phyloP scores from a whole-genome alignment of 1,284 basidiomycete genomes.

The Pyrrhoderma noxium region DNA sequence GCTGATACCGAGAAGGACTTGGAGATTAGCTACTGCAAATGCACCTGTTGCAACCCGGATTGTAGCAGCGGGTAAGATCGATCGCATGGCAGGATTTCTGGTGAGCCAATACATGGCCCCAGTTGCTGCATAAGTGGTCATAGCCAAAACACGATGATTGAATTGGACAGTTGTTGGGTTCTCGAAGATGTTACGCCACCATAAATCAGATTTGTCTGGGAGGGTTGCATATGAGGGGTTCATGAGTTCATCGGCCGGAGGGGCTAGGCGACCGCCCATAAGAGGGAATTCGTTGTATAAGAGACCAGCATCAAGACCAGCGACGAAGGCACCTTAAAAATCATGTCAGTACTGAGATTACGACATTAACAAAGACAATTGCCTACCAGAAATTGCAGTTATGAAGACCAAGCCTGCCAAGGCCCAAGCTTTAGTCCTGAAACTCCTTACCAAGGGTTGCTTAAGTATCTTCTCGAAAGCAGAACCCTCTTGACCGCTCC shows the following conservation, averaged over 20 bases:
- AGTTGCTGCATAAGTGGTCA: constrained; percentile 73
- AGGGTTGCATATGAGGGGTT: constrained; percentile 66
- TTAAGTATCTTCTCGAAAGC: constrained; percentile 48
- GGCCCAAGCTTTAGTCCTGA: constrained; percentile 52
- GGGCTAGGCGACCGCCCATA: constrained; percentile 87
- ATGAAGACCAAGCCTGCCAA: constrained; percentile 77
- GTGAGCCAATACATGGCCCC: constrained; percentile 56
- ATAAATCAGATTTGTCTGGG: constrained; percentile 63
- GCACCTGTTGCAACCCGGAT: constrained; percentile 57
- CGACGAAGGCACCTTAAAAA: constrained; percentile 85
- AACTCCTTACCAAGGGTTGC: constrained; percentile 50
- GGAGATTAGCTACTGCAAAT: constrained; percentile 79
- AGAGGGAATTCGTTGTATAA: constrained; percentile 97
- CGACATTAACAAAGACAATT: constrained; percentile 1
- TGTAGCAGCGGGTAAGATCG: constrained; percentile 61
- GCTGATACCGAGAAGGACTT: constrained; percentile 85
- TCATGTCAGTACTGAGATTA: not conserved
- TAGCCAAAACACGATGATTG: constrained; percentile 89
- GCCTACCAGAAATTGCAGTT: constrained; percentile 81
- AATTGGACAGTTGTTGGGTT: constrained; percentile 99
- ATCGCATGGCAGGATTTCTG: constrained; percentile 42
- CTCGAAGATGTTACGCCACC: constrained; percentile 93
- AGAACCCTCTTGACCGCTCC: constrained; percentile 38
- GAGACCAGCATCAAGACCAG: constrained; percentile 93
- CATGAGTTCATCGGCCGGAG: constrained; percentile 81